Evolutionary conservation across 2,329 filamentous ascomycete species (phyloP).

Genomic region (Aspergillus puulaauensis): DNA sequence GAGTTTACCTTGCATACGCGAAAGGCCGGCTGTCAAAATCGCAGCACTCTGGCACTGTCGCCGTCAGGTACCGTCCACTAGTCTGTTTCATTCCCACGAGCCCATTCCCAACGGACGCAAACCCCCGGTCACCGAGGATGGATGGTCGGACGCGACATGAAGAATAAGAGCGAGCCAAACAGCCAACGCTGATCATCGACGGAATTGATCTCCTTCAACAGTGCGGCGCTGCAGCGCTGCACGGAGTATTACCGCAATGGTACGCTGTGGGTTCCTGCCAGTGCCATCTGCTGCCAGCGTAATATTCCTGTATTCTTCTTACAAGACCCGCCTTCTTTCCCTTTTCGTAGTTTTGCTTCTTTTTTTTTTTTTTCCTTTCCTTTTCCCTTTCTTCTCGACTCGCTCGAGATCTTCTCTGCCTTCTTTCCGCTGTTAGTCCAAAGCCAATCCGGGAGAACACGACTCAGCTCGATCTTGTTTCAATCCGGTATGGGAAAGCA

Average conservation of each 20-base stretch:
- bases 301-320: not conserved
- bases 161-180: constrained; percentile 9
- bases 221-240: not conserved
- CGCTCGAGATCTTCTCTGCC: not conserved
- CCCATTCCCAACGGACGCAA: not conserved
- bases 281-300: not conserved
- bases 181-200: constrained; percentile 3
- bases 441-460: constrained; percentile 5
- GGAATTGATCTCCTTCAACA: constrained; percentile 1
- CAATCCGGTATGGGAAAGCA: constrained; percentile 19
- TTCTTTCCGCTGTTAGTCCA: not conserved
- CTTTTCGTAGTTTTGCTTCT: constrained; percentile 1
- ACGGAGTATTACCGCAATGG: not conserved
- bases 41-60: constrained; percentile 9
- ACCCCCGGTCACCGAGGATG: constrained; percentile 1
- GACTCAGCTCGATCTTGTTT: constrained; percentile 23
- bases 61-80: constrained; percentile 18
- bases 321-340: not conserved
- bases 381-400: not conserved
- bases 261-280: not conserved
- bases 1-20: constrained; percentile 10
- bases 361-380: not conserved
- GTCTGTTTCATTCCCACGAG: constrained; percentile 16
- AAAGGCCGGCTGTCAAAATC: constrained; percentile 10
- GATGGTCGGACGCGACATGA: not conserved